Percentiles rank a stretch among this genome's conserved stretches.
These are phyloP conservation scores for Pseudoscleropodium purum DNA, from an alignment of 225 moss, liverwort and hornwort genomes.

Conservation along the genomic window DNA sequence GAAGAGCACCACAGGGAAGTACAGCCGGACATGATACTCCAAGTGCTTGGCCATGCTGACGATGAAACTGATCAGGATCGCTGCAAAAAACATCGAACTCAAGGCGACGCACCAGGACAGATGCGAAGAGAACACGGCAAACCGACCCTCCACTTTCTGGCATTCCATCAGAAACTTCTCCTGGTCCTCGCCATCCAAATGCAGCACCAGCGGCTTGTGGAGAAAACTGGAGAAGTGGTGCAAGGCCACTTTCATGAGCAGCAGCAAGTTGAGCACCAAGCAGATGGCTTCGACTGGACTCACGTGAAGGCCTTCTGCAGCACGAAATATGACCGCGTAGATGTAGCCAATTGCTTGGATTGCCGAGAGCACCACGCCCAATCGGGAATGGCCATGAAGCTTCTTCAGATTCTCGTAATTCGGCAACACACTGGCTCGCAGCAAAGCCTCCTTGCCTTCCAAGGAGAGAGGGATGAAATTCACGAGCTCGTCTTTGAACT, in stretches of 20 bases:
- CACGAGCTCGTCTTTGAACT: constrained; percentile 9
- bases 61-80: constrained; percentile 16
- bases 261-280: constrained; percentile 18
- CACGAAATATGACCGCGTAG: constrained; percentile 19
- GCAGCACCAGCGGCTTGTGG: constrained; percentile 29
- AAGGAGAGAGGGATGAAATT: constrained; percentile 16
- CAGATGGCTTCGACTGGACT: constrained; percentile 27
- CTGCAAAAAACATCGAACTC: constrained; percentile 11
- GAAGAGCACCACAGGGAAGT: constrained; percentile 21
- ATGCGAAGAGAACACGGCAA: constrained; percentile 16
- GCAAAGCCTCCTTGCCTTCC: constrained; percentile 31
- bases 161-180: constrained; percentile 21
- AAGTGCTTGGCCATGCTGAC: constrained; percentile 23
- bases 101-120: constrained; percentile 23
- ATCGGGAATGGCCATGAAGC: constrained; percentile 17
- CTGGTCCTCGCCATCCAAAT: constrained; percentile 13
- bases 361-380: constrained; percentile 11
- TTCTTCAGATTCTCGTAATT: constrained; percentile 16
- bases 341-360: constrained; percentile 18
- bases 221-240: constrained; percentile 33
- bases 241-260: constrained; percentile 21
- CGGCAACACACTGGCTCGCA: constrained; percentile 18
- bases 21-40: neutral
- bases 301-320: constrained; percentile 20
- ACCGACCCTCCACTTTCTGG: constrained; percentile 10